Conservation (phyloP, 352 stramenopile species). For the Phytophthora cactorum region DNA sequence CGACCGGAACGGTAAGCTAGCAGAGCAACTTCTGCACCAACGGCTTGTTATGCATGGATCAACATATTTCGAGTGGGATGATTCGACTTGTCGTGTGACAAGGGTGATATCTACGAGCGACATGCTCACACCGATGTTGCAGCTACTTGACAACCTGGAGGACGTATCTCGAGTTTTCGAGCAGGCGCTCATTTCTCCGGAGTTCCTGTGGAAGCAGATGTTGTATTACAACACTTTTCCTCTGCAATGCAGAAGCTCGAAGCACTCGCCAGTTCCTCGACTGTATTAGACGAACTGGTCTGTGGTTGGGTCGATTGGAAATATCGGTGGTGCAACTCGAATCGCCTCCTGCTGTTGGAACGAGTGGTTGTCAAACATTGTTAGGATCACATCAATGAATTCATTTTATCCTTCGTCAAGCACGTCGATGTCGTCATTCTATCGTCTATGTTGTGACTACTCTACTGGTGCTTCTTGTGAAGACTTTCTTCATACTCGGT, state of each 20-base stretch:
- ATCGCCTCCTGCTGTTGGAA: no score
- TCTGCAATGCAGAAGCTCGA: neutral
- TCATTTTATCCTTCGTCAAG: no score
- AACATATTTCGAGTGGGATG: neutral
- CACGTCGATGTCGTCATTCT: neutral
- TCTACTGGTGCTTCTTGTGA: slow-evolving; percentile 28
- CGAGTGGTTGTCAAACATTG: no score
- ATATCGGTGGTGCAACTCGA: no score
- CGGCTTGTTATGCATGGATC: slow-evolving; percentile 1
- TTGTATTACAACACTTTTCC: neutral
- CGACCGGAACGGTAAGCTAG: neutral
- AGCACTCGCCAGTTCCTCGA: neutral
- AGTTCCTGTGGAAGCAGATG: neutral
- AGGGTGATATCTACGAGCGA: neutral
- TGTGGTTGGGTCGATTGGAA: neutral
- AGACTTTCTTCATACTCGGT: neutral
- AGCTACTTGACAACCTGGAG: neutral
- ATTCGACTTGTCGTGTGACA: neutral
- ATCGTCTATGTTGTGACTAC: neutral
- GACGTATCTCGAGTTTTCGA: slow-evolving; percentile 1
- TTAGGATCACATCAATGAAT: no score
- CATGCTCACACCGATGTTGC: slow-evolving; percentile 1
- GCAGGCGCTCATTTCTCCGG: neutral
- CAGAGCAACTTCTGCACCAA: slow-evolving; percentile 1
- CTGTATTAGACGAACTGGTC: neutral